These are phyloP conservation scores for Saccharomycopsis lassenensis DNA, from an alignment of 805 yeast genomes.

Conservation along the genomic window DNA sequence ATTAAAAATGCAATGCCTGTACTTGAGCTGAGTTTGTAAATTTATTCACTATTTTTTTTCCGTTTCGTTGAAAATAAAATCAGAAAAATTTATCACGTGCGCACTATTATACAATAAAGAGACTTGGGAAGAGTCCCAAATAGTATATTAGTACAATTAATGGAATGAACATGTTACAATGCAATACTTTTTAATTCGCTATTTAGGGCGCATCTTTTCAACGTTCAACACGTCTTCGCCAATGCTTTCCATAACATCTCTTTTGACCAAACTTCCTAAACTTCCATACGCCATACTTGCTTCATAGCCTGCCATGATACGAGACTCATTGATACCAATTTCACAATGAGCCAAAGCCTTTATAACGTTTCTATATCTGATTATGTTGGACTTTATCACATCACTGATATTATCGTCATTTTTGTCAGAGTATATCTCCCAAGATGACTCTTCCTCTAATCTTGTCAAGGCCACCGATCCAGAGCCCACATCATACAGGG, in stretches of 20 bases:
- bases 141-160: too few relatives aligned
- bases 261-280: conserved; percentile 61
- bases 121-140: too few relatives aligned
- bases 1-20: too few relatives aligned
- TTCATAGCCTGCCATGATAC: conserved; percentile 77
- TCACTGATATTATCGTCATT: conserved; percentile 61
- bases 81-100: too few relatives aligned
- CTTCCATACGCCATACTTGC: conserved; percentile 70
- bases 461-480: conserved; percentile 68
- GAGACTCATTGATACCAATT: conserved; percentile 73
- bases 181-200: too few relatives aligned
- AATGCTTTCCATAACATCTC: conserved; percentile 59
- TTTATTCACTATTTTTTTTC: too few relatives aligned
- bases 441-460: conserved; percentile 82
- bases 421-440: conserved; percentile 89
- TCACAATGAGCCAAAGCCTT: conserved; percentile 75
- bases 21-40: too few relatives aligned
- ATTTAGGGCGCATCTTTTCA: conserved; percentile 77
- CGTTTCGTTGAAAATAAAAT: too few relatives aligned
- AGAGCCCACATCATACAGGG: conserved; percentile 39
- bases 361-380: conserved; percentile 78
- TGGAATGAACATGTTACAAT: too few relatives aligned
- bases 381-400: conserved; percentile 57
- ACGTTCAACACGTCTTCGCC: conserved; percentile 62
- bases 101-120: too few relatives aligned